Conservation (phyloP, 306 rosid genomes). For the Inga leiocalycina region DNA sequence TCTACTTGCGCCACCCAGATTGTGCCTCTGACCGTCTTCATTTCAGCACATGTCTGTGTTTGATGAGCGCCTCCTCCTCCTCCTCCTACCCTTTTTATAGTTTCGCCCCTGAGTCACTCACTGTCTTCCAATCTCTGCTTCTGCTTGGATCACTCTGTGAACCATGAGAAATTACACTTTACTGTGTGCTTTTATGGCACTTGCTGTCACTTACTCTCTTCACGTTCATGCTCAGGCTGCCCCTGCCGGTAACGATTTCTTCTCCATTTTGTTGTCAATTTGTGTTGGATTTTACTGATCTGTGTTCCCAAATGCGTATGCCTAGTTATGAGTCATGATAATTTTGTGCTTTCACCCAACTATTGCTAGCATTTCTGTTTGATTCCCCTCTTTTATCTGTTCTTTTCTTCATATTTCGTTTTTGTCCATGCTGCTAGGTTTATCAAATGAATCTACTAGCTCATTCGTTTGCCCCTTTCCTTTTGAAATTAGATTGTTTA, state of each 20-base stretch:
- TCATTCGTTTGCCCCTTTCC: not conserved
- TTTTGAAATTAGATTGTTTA: not conserved
- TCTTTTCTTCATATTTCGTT: not conserved
- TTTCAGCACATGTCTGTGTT: not conserved
- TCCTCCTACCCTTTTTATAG: not conserved
- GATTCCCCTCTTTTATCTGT: not conserved
- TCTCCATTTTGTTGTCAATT: constrained; percentile 22
- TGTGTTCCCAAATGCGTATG: constrained; percentile 40
- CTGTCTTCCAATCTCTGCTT: not conserved
- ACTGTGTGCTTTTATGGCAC: constrained; percentile 38
- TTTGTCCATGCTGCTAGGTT: not conserved
- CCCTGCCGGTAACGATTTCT: constrained; percentile 68
- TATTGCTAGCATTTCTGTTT: not conserved
- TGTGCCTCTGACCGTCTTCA: not conserved
- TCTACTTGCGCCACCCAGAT: not conserved
- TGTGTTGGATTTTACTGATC: constrained; percentile 30
- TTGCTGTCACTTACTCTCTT: constrained; percentile 45
- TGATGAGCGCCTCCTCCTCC: constrained; percentile 1
- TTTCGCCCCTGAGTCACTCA: constrained; percentile 11
- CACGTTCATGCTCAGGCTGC: constrained; percentile 71
- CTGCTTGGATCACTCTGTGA: constrained; percentile 18
- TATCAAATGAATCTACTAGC: constrained; percentile 11
- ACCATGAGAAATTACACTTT: constrained; percentile 59
- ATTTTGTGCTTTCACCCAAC: not conserved
- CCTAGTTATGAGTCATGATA: constrained; percentile 27